Evolutionary conservation across 306 rosid genomes (phyloP), one percentile per base, ranked within the genome.

Genomic region (Vigna angularis): DNA sequence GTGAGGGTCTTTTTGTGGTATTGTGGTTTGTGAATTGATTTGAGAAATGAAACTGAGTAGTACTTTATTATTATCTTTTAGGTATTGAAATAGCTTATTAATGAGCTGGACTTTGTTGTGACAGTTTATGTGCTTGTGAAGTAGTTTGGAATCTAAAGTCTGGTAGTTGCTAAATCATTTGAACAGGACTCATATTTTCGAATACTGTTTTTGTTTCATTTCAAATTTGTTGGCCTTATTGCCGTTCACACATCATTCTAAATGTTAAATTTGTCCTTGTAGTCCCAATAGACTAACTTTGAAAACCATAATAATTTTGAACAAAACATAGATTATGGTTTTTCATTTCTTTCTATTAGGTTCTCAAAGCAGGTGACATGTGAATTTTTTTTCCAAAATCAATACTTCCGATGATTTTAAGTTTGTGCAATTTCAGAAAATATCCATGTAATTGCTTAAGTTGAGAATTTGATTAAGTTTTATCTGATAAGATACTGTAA

Each of bases 211-310:
- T 67, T 42, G 68, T 56, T 55, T 67, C 75, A 77, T 55, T 26
- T 77, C 38, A 44, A 55, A 42, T 68, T 77, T 20, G 0, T 45
- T 68, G 67, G 34, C 59, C 47, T 76, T 51, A 52, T 20, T 65
- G 44, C 47, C 52, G 14, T 58, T 69, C 63, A 57, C 18, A 45
- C 34, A 14, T 48, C 40, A 67, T 58, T 76, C 55, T 65, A 24
- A 52, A 38, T 40, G 28, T 38, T 26, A 24, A 66, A 4, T 8
- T 49, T 53, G 53, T 66, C 55, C 44, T 20, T 66, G 45, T 55
- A 36, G 28, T 40, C 67, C 6, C 53, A 53, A 76, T 65, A 40
- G 56, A 12, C 74, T 44, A 77, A 55, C 66, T 45, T 40, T 44
- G 59, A 30, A 45, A 56, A 28, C 22, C 74, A 66, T 67, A 55